Evolutionary conservation across 164 flowering plant genomes (phyloP).

Genomic region (Paratinospora sagittata): DNA sequence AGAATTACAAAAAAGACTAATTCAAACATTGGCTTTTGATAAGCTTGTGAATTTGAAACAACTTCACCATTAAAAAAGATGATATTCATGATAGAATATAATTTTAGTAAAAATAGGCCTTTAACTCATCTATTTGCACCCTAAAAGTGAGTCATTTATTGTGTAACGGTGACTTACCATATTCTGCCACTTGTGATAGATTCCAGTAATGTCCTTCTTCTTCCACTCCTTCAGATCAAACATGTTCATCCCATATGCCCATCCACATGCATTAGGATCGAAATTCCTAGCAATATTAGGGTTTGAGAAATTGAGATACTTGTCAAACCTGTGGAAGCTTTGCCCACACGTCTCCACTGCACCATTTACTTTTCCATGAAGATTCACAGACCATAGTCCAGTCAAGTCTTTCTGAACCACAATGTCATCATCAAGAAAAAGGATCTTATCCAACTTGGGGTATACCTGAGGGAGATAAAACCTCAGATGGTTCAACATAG

Average conservation of each 20-base stretch:
- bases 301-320: constrained; percentile 91
- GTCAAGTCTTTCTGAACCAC: constrained; percentile 97
- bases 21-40: neutral
- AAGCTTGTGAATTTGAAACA: neutral
- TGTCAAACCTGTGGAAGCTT: constrained; percentile 97
- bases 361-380: constrained; percentile 93
- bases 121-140: no score
- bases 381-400: constrained; percentile 82
- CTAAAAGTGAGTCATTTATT: no score
- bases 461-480: constrained; percentile 97
- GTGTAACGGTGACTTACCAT: constrained; percentile 45
- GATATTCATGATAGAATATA: neutral
- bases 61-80: neutral
- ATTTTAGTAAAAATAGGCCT: no score
- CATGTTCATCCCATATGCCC: constrained; percentile 99
- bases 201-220: constrained; percentile 94
- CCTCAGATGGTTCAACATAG: constrained; percentile 95
- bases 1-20: neutral
- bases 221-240: constrained; percentile 95
- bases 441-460: constrained; percentile 90
- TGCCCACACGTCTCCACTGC: constrained; percentile 98
- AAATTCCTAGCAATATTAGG: constrained; percentile 82
- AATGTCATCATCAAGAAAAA: constrained; percentile 97
- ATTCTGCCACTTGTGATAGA: constrained; percentile 98
- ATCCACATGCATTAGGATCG: constrained; percentile 96